Percentiles rank a stretch among this genome's conserved stretches.
Evolutionary conservation across 352 stramenopile genomes (phyloP).

Genomic region (Pythium grandisporangium): DNA sequence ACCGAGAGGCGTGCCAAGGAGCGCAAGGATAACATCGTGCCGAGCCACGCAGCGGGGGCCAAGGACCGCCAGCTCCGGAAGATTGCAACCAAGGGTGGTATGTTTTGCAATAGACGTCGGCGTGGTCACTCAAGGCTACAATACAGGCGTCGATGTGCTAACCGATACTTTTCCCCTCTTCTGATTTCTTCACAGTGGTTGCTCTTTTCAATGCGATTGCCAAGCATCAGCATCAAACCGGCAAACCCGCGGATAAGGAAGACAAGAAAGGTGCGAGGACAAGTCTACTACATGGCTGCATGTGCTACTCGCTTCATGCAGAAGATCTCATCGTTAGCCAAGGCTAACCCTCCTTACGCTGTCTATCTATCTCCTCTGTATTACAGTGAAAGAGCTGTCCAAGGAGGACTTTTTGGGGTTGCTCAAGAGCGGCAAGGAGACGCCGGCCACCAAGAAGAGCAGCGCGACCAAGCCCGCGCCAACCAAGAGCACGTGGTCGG

Average conservation of each 20-base stretch:
- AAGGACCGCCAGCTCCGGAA: conserved; percentile 66
- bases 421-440: conserved; percentile 46
- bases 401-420: conserved; percentile 80
- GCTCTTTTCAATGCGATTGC: conserved; percentile 81
- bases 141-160: no score
- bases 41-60: conserved; percentile 37
- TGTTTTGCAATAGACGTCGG: conserved; percentile 2
- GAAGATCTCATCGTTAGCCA: no score
- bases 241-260: conserved; percentile 44
- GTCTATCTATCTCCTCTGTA: background rate
- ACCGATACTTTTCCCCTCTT: no score
- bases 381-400: conserved; percentile 67
- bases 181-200: no score
- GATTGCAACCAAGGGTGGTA: conserved; percentile 77
- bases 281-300: no score
- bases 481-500: conserved; percentile 61
- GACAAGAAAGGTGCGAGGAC: conserved; percentile 48
- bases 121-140: no score
- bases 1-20: conserved; percentile 67
- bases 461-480: conserved; percentile 2
- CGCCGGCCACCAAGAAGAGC: conserved; percentile 5
- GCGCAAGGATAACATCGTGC: conserved; percentile 71
- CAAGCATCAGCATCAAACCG: conserved; percentile 74
- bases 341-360: no score
- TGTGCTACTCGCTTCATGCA: no score